Evolutionary conservation across 164 flowering plant species (phyloP).

Genomic region (Annona cherimola): DNA sequence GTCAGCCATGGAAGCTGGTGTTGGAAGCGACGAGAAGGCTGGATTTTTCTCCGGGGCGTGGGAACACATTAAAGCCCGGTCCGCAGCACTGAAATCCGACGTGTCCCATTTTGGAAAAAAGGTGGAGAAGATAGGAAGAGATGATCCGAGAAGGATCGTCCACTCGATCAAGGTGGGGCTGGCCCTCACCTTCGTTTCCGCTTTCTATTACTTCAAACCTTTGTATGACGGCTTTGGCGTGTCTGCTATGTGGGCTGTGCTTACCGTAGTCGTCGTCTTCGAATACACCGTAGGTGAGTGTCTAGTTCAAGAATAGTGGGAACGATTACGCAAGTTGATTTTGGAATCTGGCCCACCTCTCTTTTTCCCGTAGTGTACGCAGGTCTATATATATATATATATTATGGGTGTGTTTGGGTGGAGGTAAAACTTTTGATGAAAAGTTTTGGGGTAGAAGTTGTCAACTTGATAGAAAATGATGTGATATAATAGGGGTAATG

Average conservation of each 20-base stretch:
- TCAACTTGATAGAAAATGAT: no score
- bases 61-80: conserved; percentile 20
- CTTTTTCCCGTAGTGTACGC: background rate
- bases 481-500: no score
- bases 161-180: conserved; percentile 73
- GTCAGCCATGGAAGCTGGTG: conserved; percentile 29
- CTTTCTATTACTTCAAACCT: conserved; percentile 55
- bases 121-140: conserved; percentile 42
- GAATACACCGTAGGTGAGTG: conserved; percentile 68
- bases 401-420: no score
- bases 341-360: background rate
- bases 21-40: conserved; percentile 20
- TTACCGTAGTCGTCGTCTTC: conserved; percentile 78
- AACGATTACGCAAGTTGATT: background rate
- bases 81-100: conserved; percentile 10
- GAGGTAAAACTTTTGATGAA: no score
- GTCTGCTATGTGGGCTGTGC: conserved; percentile 73
- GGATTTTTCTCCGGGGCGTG: conserved; percentile 23
- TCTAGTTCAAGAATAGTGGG: background rate
- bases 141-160: conserved; percentile 68
- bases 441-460: no score
- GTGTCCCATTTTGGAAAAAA: conserved; percentile 18
- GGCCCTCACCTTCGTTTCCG: conserved; percentile 70
- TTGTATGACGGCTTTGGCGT: conserved; percentile 58
- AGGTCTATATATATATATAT: background rate